A percentile compares a stretch with the other conserved stretches of the same genome.
phyloP scores from a whole-genome alignment of 805 yeast genomes.

The Candida sonorensis region DNA sequence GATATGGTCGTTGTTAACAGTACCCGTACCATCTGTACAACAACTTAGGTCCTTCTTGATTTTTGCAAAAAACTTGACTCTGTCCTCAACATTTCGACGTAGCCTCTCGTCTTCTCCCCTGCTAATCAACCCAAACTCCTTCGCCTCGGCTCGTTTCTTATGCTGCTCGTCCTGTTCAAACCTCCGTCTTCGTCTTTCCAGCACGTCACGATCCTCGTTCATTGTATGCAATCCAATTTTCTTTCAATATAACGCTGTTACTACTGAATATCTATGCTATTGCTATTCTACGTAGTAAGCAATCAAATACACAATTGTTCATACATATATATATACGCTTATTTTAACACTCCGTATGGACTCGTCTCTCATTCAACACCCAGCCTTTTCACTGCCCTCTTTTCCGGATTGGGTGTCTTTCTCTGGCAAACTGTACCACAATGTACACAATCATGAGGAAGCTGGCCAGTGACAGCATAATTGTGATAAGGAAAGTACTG shows the following conservation, averaged over 20 bases:
- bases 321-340: background rate
- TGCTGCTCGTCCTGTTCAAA: conserved; percentile 23
- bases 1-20: conserved; percentile 20
- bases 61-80: conserved; percentile 33
- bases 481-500: conserved; percentile 33
- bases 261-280: background rate
- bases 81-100: conserved; percentile 35
- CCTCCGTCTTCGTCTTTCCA: conserved; percentile 26
- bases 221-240: background rate
- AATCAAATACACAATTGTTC: too few relatives aligned
- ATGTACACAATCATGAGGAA: background rate
- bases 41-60: conserved; percentile 28
- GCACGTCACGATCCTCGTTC: conserved; percentile 1
- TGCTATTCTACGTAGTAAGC: too few relatives aligned
- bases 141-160: conserved; percentile 11
- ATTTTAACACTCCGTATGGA: too few relatives aligned
- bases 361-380: too few relatives aligned
- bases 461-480: background rate
- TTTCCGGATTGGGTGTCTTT: background rate
- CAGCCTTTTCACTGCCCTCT: background rate
- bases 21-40: background rate
- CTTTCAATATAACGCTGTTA: too few relatives aligned
- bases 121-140: conserved; percentile 48
- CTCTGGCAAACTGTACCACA: background rate
- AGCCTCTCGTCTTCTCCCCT: conserved; percentile 51